A percentile compares a stretch with the other conserved stretches of the same genome.
These are phyloP conservation scores for Ganoderma boninense DNA, from an alignment of 1,284 basidiomycete species.

Conservation along the genomic window DNA sequence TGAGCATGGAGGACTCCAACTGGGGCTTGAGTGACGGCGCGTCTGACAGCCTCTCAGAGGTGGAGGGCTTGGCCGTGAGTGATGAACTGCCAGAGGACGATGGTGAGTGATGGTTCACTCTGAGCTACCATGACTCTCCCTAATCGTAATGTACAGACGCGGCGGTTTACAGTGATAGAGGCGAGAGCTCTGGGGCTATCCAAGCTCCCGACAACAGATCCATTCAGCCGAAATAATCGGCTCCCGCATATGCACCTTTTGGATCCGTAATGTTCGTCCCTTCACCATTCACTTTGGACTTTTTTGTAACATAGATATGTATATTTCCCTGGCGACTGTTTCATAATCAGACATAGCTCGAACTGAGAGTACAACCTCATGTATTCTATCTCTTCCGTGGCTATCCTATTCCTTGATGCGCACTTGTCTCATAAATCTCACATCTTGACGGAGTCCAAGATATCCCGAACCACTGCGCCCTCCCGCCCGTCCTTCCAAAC, in stretches of 20 bases:
- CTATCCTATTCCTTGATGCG: background rate
- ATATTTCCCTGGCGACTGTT: constrained; percentile 6
- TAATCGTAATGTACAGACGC: constrained; percentile 13
- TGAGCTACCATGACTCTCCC: background rate
- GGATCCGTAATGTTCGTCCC: background rate
- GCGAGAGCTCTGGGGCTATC: constrained; percentile 22
- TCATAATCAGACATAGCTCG: background rate
- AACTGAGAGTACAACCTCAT: background rate
- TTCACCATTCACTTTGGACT: constrained; percentile 1
- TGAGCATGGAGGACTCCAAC: constrained; percentile 31
- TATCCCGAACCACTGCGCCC: constrained; percentile 48
- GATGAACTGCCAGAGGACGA: constrained; percentile 26
- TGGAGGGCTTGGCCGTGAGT: constrained; percentile 30
- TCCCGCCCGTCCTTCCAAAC: constrained; percentile 48
- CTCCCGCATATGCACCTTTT: background rate
- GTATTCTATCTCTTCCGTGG: background rate
- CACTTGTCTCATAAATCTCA: background rate
- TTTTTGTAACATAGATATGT: constrained; percentile 27
- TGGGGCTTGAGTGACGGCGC: constrained; percentile 40
- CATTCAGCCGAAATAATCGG: constrained; percentile 22
- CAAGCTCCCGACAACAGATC: constrained; percentile 20
- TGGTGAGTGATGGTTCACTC: constrained; percentile 14
- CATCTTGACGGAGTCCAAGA: constrained; percentile 32
- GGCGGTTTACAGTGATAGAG: constrained; percentile 26
- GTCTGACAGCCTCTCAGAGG: constrained; percentile 38